Percentiles rank a stretch among this genome's conserved stretches.
Evolutionary conservation across 768 basidiomycete genomes (phyloP).

Genomic region (Xerocomus potaroensis): DNA sequence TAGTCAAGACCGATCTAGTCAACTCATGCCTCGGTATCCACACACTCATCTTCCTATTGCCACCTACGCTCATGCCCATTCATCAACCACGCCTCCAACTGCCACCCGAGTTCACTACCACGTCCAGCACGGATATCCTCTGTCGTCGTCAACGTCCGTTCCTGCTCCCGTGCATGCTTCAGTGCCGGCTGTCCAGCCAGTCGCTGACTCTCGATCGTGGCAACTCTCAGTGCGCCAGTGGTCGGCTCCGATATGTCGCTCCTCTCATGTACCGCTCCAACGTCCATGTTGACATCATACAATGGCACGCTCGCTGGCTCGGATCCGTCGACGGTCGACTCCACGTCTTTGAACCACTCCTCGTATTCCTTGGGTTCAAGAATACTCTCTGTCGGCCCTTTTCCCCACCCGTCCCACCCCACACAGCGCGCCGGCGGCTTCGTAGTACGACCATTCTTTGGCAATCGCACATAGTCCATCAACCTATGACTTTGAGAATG

Average conservation of each 20-base stretch:
- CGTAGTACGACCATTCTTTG: slow-evolving; percentile 71
- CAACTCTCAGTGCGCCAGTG: slow-evolving; percentile 19
- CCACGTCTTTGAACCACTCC: slow-evolving; percentile 59
- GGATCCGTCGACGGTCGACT: slow-evolving; percentile 20
- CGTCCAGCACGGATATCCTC: slow-evolving; percentile 78
- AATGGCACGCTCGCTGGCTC: slow-evolving; percentile 14
- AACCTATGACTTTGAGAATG: slow-evolving; percentile 21
- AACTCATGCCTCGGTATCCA: background rate
- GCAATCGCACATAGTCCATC: slow-evolving; percentile 45
- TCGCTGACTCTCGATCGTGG: slow-evolving; percentile 30
- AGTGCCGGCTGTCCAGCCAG: slow-evolving; percentile 47
- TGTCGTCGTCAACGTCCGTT: slow-evolving; percentile 64
- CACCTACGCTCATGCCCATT: slow-evolving; percentile 39
- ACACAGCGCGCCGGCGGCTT: slow-evolving; percentile 64
- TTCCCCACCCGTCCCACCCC: slow-evolving; percentile 93
- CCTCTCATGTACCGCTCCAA: too few species aligned
- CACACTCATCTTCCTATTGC: slow-evolving; percentile 13
- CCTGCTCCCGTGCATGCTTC: slow-evolving; percentile 59
- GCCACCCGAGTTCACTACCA: slow-evolving; percentile 70
- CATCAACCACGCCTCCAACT: slow-evolving; percentile 76
- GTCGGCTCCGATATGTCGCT: slow-evolving; percentile 11
- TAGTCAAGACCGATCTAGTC: background rate
- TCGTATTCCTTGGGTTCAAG: slow-evolving; percentile 71
- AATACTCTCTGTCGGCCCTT: slow-evolving; percentile 72
- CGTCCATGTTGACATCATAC: background rate